Conservation (phyloP, 179 eudicot genomes). For the Spinacia oleracea region DNA sequence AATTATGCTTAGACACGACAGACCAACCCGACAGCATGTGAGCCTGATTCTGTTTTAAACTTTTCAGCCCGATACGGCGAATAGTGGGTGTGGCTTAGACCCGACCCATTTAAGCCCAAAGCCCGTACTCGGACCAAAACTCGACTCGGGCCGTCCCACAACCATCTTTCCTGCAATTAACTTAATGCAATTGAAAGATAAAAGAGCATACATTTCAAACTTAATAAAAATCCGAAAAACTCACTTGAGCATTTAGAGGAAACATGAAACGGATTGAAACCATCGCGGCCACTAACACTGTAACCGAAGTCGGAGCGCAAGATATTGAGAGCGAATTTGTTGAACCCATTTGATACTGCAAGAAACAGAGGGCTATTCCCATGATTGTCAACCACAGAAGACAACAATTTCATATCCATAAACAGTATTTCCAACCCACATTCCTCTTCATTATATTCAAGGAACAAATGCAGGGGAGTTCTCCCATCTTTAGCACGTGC, state of each 20-base stretch:
- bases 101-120: too few species aligned
- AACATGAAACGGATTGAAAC: slow-evolving; percentile 6
- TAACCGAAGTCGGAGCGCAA: background rate
- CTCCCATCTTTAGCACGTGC: background rate
- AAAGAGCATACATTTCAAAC: background rate
- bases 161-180: too few species aligned
- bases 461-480: slow-evolving; percentile 5
- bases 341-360: slow-evolving; percentile 3
- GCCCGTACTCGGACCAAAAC: too few species aligned
- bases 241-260: slow-evolving; percentile 5
- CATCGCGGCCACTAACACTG: background rate
- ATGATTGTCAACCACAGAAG: background rate
- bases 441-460: background rate
- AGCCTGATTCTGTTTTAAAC: too few species aligned
- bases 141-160: too few species aligned
- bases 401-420: background rate
- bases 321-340: background rate
- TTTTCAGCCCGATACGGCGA: too few species aligned
- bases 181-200: background rate
- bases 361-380: slow-evolving; percentile 3
- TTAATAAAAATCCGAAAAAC: background rate
- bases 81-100: too few species aligned
- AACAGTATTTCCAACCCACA: slow-evolving; percentile 10
- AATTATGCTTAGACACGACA: too few species aligned
- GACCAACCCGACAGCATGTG: too few species aligned